phyloP scores from a whole-genome alignment of 176 grass and related monocot genomes.

The Paspalum vaginatum region DNA sequence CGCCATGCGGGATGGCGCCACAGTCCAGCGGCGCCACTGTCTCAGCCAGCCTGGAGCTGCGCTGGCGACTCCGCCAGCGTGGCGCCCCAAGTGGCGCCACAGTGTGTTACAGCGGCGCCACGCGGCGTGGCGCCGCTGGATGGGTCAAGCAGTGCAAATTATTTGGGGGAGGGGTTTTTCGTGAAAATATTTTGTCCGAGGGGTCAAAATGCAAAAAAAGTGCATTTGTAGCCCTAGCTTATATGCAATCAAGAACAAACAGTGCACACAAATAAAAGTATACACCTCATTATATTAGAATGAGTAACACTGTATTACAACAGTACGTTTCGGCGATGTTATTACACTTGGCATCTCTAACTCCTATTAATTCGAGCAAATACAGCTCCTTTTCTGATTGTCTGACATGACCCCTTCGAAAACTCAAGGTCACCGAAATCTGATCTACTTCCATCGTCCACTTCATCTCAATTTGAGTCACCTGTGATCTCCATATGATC shows the following conservation, averaged over 20 bases:
- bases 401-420: constrained; percentile 47
- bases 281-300: constrained; percentile 34
- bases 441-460: neutral
- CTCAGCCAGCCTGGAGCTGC: too few relatives aligned
- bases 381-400: constrained; percentile 49
- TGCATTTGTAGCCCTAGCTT: neutral
- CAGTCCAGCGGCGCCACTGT: too few relatives aligned
- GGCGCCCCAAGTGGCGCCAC: too few relatives aligned
- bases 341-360: constrained; percentile 25
- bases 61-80: too few relatives aligned
- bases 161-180: too few relatives aligned
- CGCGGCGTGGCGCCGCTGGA: too few relatives aligned
- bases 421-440: constrained; percentile 46
- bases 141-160: too few relatives aligned
- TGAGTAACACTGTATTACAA: constrained; percentile 21
- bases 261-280: constrained; percentile 1
- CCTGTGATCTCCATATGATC: constrained; percentile 13
- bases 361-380: constrained; percentile 45
- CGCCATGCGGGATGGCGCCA: too few relatives aligned
- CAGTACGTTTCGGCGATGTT: constrained; percentile 21
- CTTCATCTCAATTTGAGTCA: constrained; percentile 14
- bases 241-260: constrained; percentile 16
- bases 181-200: too few relatives aligned
- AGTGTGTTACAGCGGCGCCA: too few relatives aligned
- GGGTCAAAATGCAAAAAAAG: too few relatives aligned